Base-by-base conservation (phyloP, 257 asterid species). In the Forsythia viridissima region DNA sequence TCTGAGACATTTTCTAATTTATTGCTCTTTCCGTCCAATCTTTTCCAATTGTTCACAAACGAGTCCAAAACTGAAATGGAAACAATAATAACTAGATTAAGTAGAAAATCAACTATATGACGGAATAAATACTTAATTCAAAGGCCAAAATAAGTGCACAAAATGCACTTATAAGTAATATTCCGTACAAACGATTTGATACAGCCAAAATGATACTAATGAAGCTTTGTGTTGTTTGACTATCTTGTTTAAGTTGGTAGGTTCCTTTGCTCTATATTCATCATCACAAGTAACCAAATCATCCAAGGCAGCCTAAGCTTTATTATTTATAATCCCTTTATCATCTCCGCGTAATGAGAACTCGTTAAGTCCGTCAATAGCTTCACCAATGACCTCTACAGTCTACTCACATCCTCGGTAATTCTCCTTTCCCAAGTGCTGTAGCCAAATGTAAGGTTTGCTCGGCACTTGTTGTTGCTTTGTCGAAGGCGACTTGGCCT, bases 221-320 rank as follows among this genome's bases (percentile, higher is more conserved):
- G 34, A 79, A 34, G 36, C 76, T 78, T 12, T 61, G 67, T 6
- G 87, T 71, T 13, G 10, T 63, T 2, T 46, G 24, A 36, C 75
- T 72, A 0, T 83, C 85, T 3, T 71, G 20, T 48, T 61, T 68
- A 6, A 89, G 12, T 65, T 12, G 6, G 20, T 3, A 2, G 90
- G 90, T 73, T 80, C 90, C 2, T 8, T 6, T 0, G 51, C n/a
- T 0, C 38, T 61, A 21, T 78, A 84, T 74, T 67, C 81, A 0
- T 85, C 86, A 3, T 73, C 82, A 34, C 94, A 90, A 0, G 84
- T 80, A 10, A 3, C 76, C 0, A 81, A 51, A 57, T 76, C 77
- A 1, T 80, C 61, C 3, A 13, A 6, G 3, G 94, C 91, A 0
- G 87, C 88, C 0, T 90, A 82, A 0, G 44, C 89, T 30, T 21